Evolutionary conservation across 371 early-diverging fungal species (phyloP), one percentile per base, ranked within the genome.

Genomic region (Gilbertella persicaria): DNA sequence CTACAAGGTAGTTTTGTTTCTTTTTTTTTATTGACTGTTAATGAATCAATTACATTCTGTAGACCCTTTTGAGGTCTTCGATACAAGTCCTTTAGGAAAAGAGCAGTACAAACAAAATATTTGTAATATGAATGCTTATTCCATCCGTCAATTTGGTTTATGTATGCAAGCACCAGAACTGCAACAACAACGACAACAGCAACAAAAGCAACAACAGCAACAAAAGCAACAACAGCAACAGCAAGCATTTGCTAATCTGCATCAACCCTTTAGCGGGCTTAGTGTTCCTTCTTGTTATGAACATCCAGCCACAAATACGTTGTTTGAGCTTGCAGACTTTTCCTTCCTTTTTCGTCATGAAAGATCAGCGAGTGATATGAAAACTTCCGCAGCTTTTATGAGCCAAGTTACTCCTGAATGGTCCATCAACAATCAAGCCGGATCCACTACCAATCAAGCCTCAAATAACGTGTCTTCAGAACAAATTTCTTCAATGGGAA

Each of bases 131-230:
- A 49, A 60, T 23, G 36, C 36, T 0, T 49, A 53, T 37, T 60
- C 60, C 0, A 53, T 60, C 13, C 39, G 54, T 23, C 60, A 60
- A n/a, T 60, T 60, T 49, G 60, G 60, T 4, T 29, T 60, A 12
- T 38, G 21, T 37, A 13, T 4, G 2, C 10, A 12, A 29, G 14
- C 28, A 13, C 25, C 9, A n/a, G 9, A 24, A n/a, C 33, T 23
- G 7, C 35, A 39, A 24, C 13, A 17, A 3, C 25, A 10, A 24
- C 17, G 6, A 0, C 21, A 43, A 16, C 29, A 28, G 1, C 38
- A 49, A 2, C 10, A 6, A 7, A 38, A 3, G 3, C 0, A 3
- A 17, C 17, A 40, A 16, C 24, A 42, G 9, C 21, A 12, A 13
- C 28, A 38, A 16, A 4, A 33, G 2, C 9, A 17, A 6, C 6